Evolutionary conservation across 495 filamentous ascomycete genomes (phyloP).

Genomic region (Echria macrotheca): DNA sequence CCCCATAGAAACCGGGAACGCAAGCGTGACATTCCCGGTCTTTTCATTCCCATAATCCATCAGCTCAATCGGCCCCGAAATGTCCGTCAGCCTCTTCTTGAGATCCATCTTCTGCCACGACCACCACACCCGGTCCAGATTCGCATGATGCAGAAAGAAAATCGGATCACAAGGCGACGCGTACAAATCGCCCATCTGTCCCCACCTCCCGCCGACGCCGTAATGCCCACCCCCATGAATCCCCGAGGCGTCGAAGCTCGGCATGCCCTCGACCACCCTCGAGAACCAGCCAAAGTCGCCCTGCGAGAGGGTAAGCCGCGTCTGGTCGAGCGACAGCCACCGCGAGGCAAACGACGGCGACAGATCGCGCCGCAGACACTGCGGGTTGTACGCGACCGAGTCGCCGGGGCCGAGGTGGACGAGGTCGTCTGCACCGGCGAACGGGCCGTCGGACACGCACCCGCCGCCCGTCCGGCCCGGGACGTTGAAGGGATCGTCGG

Average conservation of each 20-base stretch:
- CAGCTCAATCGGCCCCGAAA: constrained; percentile 24
- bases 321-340: constrained; percentile 20
- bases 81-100: constrained; percentile 29
- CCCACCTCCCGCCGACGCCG: constrained; percentile 16
- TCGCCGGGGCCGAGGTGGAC: constrained; percentile 6
- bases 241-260: constrained; percentile 17
- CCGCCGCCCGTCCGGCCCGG: constrained; percentile 27
- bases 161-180: constrained; percentile 35
- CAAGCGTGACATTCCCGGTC: constrained; percentile 27
- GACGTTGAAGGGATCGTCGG: constrained; percentile 13
- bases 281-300: constrained; percentile 19
- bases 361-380: constrained; percentile 33
- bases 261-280: constrained; percentile 14
- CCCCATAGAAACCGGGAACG: constrained; percentile 25
- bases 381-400: constrained; percentile 28
- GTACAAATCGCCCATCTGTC: constrained; percentile 33
- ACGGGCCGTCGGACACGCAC: constrained; percentile 30
- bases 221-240: constrained; percentile 20
- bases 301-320: constrained; percentile 15
- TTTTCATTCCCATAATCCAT: constrained; percentile 23
- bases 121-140: constrained; percentile 39
- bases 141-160: constrained; percentile 40
- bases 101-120: constrained; percentile 34
- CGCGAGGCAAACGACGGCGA: constrained; percentile 24
- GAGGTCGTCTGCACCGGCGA: constrained; percentile 14